Conservation (phyloP, 2,329 filamentous ascomycete genomes). For the Aschersonia sp. region DNA sequence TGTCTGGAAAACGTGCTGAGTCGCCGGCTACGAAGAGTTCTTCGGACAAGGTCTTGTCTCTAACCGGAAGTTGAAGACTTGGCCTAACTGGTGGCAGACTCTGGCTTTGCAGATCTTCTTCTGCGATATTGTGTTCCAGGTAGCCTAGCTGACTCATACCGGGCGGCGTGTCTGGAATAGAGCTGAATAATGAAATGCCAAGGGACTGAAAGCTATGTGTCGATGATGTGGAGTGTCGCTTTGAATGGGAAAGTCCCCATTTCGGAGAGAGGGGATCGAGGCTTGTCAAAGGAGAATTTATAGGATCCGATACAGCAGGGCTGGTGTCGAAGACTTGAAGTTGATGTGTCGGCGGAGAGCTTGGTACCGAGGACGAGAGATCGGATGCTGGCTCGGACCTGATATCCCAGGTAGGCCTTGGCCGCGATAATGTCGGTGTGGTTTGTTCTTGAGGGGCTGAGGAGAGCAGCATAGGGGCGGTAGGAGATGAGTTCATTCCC, state of each 20-base stretch:
- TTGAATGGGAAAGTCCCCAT: constrained; percentile 36
- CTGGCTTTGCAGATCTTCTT: constrained; percentile 21
- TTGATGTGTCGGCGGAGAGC: constrained; percentile 64
- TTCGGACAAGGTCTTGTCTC: constrained; percentile 17
- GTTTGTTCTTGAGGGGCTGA: constrained; percentile 30
- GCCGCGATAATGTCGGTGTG: constrained; percentile 29
- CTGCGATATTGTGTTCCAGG: constrained; percentile 13
- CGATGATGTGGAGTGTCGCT: constrained; percentile 42
- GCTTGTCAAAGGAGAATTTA: constrained; percentile 70
- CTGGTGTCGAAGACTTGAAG: constrained; percentile 68
- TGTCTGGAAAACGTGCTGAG: constrained; percentile 15
- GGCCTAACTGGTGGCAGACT: constrained; percentile 6
- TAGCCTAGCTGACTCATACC: too few relatives aligned
- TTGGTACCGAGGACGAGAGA: constrained; percentile 61
- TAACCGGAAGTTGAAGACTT: constrained; percentile 10
- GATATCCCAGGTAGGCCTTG: constrained; percentile 37
- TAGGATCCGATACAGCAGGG: constrained; percentile 42
- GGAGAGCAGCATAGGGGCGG: constrained; percentile 24
- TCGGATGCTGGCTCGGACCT: constrained; percentile 41
- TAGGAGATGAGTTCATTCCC: constrained; percentile 22
- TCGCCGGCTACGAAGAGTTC: constrained; percentile 15
- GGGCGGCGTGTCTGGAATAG: constrained; percentile 11
- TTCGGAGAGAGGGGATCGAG: constrained; percentile 51
- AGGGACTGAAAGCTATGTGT: constrained; percentile 31
- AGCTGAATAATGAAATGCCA: constrained; percentile 17